These are phyloP conservation scores for Elsinoe batatas DNA, from an alignment of 2,329 filamentous ascomycete species.

Conservation along the genomic window DNA sequence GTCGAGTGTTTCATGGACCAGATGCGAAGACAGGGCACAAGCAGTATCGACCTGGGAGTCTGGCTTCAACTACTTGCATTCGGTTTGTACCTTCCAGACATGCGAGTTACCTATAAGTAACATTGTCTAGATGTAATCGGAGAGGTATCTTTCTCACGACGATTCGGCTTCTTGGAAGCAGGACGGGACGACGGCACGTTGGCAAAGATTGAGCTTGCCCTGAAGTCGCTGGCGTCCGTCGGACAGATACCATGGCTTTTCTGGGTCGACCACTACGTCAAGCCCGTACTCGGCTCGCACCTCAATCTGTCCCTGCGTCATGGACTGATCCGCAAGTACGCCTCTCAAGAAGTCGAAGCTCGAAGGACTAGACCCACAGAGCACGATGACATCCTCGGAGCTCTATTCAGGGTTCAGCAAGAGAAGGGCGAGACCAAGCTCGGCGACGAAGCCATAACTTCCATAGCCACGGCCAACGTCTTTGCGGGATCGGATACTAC, in stretches of 20 bases:
- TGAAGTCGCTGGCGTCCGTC: slow-evolving; percentile 28
- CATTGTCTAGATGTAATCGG: slow-evolving; percentile 31
- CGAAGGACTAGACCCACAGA: slow-evolving; percentile 2
- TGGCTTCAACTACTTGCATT: slow-evolving; percentile 34
- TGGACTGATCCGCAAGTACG: slow-evolving; percentile 3
- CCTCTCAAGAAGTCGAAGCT: slow-evolving; percentile 9
- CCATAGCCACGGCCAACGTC: slow-evolving; percentile 18
- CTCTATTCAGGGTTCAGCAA: slow-evolving; percentile 11
- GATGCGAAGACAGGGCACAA: slow-evolving; percentile 22
- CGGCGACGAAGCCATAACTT: slow-evolving; percentile 17
- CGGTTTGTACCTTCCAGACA: background rate
- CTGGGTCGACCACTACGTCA: slow-evolving; percentile 17
- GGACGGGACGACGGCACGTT: slow-evolving; percentile 28
- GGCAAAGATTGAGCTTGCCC: slow-evolving; percentile 23
- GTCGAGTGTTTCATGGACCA: slow-evolving; percentile 27
- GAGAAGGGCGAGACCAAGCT: slow-evolving; percentile 7
- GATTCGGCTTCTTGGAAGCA: slow-evolving; percentile 30
- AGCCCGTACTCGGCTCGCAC: slow-evolving; percentile 7
- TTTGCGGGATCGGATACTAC: slow-evolving; percentile 28
- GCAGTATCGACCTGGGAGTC: slow-evolving; percentile 25
- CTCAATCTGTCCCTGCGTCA: slow-evolving; percentile 7
- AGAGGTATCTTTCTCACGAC: slow-evolving; percentile 30
- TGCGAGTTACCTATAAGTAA: background rate
- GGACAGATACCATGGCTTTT: slow-evolving; percentile 31
- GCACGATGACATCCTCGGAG: slow-evolving; percentile 10